phyloP scores from a whole-genome alignment of 2,329 filamentous ascomycete species.

The Hymenoscyphus linearis region DNA sequence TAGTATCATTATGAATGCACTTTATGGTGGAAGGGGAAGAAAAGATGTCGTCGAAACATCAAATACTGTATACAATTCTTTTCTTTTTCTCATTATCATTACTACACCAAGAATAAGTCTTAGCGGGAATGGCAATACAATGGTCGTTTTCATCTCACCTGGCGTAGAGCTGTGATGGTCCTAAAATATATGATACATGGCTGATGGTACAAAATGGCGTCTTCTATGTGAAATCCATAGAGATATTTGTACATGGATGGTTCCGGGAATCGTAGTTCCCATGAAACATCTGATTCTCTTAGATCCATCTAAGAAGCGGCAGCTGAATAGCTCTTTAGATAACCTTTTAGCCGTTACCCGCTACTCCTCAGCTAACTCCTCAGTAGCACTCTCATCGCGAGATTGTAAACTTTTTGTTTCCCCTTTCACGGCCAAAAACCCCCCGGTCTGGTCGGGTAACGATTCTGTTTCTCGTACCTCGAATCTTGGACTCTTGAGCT shows the following conservation, averaged over 20 bases:
- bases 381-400: neutral
- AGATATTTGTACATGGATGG: neutral
- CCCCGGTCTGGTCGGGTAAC: no score
- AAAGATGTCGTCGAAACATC: neutral
- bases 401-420: no score
- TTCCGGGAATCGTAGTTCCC: neutral
- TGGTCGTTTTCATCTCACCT: neutral
- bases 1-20: neutral
- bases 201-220: neutral
- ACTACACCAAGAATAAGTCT: conserved; percentile 2
- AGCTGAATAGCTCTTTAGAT: neutral
- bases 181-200: neutral
- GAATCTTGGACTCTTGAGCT: no score
- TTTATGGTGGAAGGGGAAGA: neutral
- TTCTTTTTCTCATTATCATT: neutral
- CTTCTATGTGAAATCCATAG: neutral
- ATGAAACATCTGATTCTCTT: neutral
- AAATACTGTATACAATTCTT: neutral
- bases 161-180: neutral
- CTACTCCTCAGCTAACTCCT: conserved; percentile 8
- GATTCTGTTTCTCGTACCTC: no score
- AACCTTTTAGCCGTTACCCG: neutral
- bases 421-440: no score
- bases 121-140: neutral
- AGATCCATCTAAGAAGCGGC: neutral